Conservation (phyloP, 108 stramenopile species). For the Discostella pseudostelligera region DNA sequence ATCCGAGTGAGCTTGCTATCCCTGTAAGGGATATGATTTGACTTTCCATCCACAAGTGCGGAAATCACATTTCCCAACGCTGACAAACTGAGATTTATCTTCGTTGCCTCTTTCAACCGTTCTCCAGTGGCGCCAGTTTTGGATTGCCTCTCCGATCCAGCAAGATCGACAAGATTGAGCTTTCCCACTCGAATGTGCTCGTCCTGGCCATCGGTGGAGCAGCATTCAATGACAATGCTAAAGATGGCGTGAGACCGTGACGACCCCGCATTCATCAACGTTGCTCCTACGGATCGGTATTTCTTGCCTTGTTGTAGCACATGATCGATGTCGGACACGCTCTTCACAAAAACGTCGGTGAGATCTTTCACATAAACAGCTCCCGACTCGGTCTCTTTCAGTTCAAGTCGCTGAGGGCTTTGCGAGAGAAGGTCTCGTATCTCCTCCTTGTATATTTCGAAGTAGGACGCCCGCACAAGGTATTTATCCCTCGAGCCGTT, state of each 20-base stretch:
- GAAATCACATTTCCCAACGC: constrained; percentile 98
- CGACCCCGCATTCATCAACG: constrained; percentile 89
- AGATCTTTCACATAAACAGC: constrained; percentile 91
- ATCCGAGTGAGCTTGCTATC: constrained; percentile 99
- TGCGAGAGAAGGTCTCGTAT: constrained; percentile 89
- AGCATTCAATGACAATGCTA: constrained; percentile 66
- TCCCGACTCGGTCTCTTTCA: constrained; percentile 72
- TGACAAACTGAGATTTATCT: constrained; percentile 95
- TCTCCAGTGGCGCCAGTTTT: constrained; percentile 97
- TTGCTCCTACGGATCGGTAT: constrained; percentile 85
- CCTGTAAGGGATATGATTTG: constrained; percentile 96
- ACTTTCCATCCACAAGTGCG: constrained; percentile 93
- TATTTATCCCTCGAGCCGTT: constrained; percentile 80
- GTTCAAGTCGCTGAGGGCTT: constrained; percentile 70
- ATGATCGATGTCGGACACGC: constrained; percentile 71
- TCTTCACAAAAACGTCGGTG: constrained; percentile 74
- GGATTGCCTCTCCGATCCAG: constrained; percentile 92
- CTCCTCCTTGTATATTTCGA: constrained; percentile 99
- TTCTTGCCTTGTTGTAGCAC: constrained; percentile 88
- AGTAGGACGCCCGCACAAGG: constrained; percentile 90
- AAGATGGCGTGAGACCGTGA: constrained; percentile 91
- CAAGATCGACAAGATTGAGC: constrained; percentile 97
- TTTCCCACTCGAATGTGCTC: constrained; percentile 89
- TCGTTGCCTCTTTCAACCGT: constrained; percentile 88
- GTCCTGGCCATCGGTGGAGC: constrained; percentile 45